Conservation (phyloP, 73 alveolate genomes). For the Paramecium primaurelia region DNA sequence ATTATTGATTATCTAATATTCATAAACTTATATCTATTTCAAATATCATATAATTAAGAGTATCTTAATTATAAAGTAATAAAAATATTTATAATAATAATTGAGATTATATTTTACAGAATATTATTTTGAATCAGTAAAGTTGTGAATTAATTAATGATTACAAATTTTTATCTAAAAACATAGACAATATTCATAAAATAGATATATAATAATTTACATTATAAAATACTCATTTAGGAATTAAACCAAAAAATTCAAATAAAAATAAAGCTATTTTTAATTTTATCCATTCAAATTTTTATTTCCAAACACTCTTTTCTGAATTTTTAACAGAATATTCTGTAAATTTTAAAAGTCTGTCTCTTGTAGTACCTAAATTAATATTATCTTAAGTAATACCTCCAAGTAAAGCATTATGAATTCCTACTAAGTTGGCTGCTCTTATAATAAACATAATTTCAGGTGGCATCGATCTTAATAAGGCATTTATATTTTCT, state of each 20-base stretch:
- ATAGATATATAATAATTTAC: background rate
- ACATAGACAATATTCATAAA: no score
- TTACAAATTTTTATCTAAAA: background rate
- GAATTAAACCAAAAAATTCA: background rate
- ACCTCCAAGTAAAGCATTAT: slow-evolving; percentile 74
- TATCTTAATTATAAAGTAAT: no score
- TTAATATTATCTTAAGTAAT: background rate
- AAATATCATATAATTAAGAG: background rate
- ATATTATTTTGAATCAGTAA: no score
- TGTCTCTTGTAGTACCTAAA: slow-evolving; percentile 59
- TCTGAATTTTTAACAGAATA: background rate
- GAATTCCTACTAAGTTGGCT: slow-evolving; percentile 76
- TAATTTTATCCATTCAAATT: background rate
- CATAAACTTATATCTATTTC: background rate
- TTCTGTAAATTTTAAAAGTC: slow-evolving; percentile 51
- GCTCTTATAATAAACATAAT: slow-evolving; percentile 78
- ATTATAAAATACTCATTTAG: background rate
- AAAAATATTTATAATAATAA: no score
- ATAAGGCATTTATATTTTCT: slow-evolving; percentile 68
- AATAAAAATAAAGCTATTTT: background rate
- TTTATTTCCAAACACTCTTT: background rate
- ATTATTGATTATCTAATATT: background rate
- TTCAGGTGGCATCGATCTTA: slow-evolving; percentile 75
- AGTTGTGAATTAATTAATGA: no score
- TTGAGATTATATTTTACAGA: no score